phyloP scores from a whole-genome alignment of 345 rosid genomes.

The Rhodamnia argentea region DNA sequence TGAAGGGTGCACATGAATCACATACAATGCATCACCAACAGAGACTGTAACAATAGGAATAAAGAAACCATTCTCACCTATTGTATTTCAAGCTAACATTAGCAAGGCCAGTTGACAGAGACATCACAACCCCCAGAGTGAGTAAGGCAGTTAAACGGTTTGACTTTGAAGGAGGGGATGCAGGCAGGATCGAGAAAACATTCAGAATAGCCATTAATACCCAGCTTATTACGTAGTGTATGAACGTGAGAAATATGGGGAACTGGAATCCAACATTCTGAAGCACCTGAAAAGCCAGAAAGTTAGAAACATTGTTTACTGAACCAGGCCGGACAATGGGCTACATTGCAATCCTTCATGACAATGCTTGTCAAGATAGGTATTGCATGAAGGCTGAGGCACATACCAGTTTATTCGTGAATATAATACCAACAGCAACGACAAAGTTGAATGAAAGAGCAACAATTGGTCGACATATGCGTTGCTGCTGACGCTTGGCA shows the following conservation, averaged over 20 bases:
- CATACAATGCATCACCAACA: too few species aligned
- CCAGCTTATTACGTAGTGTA: constrained; percentile 82
- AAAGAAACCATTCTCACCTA: constrained; percentile 32
- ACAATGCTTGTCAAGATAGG: not conserved
- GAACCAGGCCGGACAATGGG: not conserved
- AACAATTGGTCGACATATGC: constrained; percentile 43
- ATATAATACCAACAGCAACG: constrained; percentile 68
- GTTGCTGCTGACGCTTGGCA: constrained; percentile 57
- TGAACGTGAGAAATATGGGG: constrained; percentile 80
- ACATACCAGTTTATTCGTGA: constrained; percentile 67
- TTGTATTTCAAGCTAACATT: constrained; percentile 96
- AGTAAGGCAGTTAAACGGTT: constrained; percentile 36
- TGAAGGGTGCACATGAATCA: constrained; percentile 11
- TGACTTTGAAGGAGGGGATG: constrained; percentile 67
- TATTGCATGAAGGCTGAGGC: not conserved
- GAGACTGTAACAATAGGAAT: not conserved
- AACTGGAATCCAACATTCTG: constrained; percentile 76
- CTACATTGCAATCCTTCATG: not conserved
- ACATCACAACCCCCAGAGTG: constrained; percentile 83
- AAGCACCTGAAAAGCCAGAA: constrained; percentile 47
- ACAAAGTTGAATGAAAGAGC: constrained; percentile 82
- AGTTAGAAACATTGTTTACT: not conserved
- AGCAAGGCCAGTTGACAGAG: constrained; percentile 93
- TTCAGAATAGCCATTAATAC: constrained; percentile 71
- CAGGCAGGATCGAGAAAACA: constrained; percentile 54